Evolutionary conservation across 139 green algal species (phyloP).

Genomic region (Chlorella ohadii): DNA sequence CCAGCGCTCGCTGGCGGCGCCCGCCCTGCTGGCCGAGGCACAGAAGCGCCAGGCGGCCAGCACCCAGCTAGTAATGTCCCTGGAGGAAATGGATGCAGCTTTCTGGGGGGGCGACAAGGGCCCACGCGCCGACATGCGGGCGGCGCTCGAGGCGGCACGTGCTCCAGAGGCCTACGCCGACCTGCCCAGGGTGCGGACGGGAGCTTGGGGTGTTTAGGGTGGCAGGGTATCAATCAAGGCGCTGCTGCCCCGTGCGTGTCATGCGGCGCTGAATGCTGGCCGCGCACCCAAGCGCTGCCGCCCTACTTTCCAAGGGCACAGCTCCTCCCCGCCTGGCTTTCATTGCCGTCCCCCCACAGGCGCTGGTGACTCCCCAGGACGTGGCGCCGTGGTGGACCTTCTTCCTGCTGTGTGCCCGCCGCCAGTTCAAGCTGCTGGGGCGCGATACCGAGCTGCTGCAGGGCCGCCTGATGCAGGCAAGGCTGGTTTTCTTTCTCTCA

Average conservation of each 20-base stretch:
- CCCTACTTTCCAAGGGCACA: too few species aligned
- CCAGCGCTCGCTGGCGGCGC: too few species aligned
- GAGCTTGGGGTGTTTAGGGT: not conserved
- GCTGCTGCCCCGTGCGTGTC: too few species aligned
- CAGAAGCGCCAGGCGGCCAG: too few species aligned
- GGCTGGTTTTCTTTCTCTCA: too few species aligned
- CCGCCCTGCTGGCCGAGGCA: too few species aligned
- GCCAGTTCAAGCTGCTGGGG: constrained; percentile 8
- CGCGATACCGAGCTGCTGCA: constrained; percentile 4
- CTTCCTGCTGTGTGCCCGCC: not conserved
- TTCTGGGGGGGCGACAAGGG: not conserved
- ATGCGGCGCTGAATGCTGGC: too few species aligned
- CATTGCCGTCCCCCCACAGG: too few species aligned
- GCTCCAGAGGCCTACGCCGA: not conserved
- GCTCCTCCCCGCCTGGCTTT: too few species aligned
- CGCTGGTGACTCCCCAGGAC: not conserved
- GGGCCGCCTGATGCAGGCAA: not conserved
- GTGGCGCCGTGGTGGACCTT: not conserved
- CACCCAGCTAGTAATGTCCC: not conserved
- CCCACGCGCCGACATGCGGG: not conserved
- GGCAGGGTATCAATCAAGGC: too few species aligned
- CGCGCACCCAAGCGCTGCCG: too few species aligned
- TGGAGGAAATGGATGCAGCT: not conserved
- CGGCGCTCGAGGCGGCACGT: not conserved
- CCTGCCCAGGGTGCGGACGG: not conserved